These are phyloP conservation scores for Phytophthora sp. DNA, from an alignment of 352 stramenopile genomes.

Conservation along the genomic window DNA sequence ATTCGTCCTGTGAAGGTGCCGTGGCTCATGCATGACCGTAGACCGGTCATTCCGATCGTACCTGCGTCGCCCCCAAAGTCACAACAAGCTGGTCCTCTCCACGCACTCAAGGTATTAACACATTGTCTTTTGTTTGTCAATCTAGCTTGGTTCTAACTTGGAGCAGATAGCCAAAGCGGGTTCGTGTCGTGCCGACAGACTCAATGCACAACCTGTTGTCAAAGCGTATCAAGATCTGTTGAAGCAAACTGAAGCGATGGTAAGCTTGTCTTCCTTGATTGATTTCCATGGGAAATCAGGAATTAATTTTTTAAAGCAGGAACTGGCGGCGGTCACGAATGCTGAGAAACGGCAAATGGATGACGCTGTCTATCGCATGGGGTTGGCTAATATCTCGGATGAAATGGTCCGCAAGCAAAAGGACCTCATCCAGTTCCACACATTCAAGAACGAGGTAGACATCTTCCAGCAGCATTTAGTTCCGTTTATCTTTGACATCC, in stretches of 20 bases:
- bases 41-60: slow-evolving; percentile 11
- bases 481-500: slow-evolving; percentile 71
- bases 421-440: slow-evolving; percentile 63
- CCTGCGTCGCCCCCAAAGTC: not conserved
- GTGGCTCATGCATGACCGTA: slow-evolving; percentile 6
- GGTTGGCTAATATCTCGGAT: slow-evolving; percentile 63
- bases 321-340: slow-evolving; percentile 37
- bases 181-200: slow-evolving; percentile 17
- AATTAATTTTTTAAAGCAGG: slow-evolving; percentile 25
- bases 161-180: slow-evolving; percentile 28
- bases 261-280: slow-evolving; percentile 19
- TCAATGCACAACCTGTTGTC: slow-evolving; percentile 50
- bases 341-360: slow-evolving; percentile 43
- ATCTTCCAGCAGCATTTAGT: slow-evolving; percentile 82
- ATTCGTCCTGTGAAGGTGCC: slow-evolving; percentile 35
- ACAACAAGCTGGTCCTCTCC: slow-evolving; percentile 8
- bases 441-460: slow-evolving; percentile 79
- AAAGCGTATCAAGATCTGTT: slow-evolving; percentile 62
- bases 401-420: slow-evolving; percentile 62
- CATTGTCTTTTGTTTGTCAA: too few relatives aligned
- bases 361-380: slow-evolving; percentile 52
- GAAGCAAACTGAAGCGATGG: slow-evolving; percentile 55
- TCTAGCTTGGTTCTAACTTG: not conserved
- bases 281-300: not conserved
- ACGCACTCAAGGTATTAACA: slow-evolving; percentile 21